A percentile compares a stretch with the other conserved stretches of the same genome.
Evolutionary conservation across 2,329 filamentous ascomycete genomes (phyloP).

Genomic region (Sclerotinia spermophila): DNA sequence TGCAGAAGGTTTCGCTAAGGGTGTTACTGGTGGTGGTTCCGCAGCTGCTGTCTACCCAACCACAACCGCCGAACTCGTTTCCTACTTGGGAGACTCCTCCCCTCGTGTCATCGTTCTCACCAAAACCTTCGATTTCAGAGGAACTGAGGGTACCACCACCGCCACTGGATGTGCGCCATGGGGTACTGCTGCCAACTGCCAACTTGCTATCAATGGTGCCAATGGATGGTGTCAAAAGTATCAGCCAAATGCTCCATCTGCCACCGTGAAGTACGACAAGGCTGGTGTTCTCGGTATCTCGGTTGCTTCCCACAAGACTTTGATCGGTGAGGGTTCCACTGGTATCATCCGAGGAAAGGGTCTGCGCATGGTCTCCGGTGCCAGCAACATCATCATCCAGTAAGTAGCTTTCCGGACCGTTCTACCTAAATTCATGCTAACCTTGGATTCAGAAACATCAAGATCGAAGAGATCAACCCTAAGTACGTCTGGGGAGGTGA

Average conservation of each 20-base stretch:
- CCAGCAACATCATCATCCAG: slow-evolving; percentile 31
- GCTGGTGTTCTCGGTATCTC: slow-evolving; percentile 31
- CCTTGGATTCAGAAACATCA: slow-evolving; percentile 25
- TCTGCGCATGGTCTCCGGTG: slow-evolving; percentile 32
- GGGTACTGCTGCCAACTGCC: slow-evolving; percentile 40
- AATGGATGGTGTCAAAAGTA: neutral
- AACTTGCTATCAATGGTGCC: slow-evolving; percentile 51
- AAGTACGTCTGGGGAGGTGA: slow-evolving; percentile 41
- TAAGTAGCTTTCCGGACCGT: neutral
- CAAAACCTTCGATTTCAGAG: slow-evolving; percentile 51
- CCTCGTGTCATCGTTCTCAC: slow-evolving; percentile 51
- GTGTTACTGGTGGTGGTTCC: slow-evolving; percentile 57
- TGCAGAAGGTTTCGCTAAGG: slow-evolving; percentile 44
- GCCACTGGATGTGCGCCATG: slow-evolving; percentile 29
- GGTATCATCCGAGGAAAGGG: slow-evolving; percentile 35
- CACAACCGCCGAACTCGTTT: slow-evolving; percentile 52
- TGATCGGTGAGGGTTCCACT: slow-evolving; percentile 32
- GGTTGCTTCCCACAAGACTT: slow-evolving; percentile 33
- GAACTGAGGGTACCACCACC: slow-evolving; percentile 43
- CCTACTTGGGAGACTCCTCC: slow-evolving; percentile 34
- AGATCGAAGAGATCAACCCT: slow-evolving; percentile 38
- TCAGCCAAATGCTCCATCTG: slow-evolving; percentile 4
- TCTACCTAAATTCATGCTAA: neutral
- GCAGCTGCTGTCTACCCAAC: slow-evolving; percentile 52
- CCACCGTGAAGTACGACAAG: slow-evolving; percentile 27